phyloP scores from a whole-genome alignment of 768 basidiomycete species.

The Crepidotus variabilis region DNA sequence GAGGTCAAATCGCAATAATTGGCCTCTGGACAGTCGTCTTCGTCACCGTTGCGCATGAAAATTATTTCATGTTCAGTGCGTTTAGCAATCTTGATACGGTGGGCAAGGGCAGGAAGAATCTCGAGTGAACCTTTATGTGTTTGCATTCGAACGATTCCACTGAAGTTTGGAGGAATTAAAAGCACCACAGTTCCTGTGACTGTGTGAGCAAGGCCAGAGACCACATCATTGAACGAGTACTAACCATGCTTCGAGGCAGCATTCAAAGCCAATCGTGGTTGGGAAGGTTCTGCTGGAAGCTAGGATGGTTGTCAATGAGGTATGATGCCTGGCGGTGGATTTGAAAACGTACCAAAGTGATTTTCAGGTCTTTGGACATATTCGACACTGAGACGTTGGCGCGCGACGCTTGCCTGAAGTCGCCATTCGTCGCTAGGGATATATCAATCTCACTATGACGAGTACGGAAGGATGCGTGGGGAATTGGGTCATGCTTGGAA shows the following conservation, averaged over 20 bases:
- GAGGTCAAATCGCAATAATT: constrained; percentile 38
- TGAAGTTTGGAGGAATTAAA: constrained; percentile 31
- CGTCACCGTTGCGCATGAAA: constrained; percentile 29
- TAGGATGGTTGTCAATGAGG: constrained; percentile 11
- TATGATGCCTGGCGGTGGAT: no score
- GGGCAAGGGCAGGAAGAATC: constrained; percentile 30
- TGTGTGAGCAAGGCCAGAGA: constrained; percentile 1
- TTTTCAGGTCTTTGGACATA: constrained; percentile 32
- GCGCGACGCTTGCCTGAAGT: constrained; percentile 23
- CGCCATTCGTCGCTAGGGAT: constrained; percentile 34
- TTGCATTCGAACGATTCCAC: constrained; percentile 31
- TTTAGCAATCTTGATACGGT: constrained; percentile 28
- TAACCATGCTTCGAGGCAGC: constrained; percentile 30
- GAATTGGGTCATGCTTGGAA: constrained; percentile 21
- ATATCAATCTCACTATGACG: constrained; percentile 35
- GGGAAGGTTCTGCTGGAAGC: constrained; percentile 27
- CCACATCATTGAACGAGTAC: background rate
- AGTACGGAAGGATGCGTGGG: constrained; percentile 40
- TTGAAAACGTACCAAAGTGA: constrained; percentile 32
- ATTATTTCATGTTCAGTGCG: constrained; percentile 32
- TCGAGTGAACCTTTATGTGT: constrained; percentile 27
- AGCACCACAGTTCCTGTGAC: constrained; percentile 31
- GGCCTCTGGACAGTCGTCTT: constrained; percentile 18
- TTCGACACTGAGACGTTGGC: constrained; percentile 34
- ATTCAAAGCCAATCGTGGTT: constrained; percentile 35